Percentiles rank a stretch among this genome's conserved stretches.
Evolutionary conservation across 768 basidiomycete genomes (phyloP).

Genomic region (Hericium erinaceus): DNA sequence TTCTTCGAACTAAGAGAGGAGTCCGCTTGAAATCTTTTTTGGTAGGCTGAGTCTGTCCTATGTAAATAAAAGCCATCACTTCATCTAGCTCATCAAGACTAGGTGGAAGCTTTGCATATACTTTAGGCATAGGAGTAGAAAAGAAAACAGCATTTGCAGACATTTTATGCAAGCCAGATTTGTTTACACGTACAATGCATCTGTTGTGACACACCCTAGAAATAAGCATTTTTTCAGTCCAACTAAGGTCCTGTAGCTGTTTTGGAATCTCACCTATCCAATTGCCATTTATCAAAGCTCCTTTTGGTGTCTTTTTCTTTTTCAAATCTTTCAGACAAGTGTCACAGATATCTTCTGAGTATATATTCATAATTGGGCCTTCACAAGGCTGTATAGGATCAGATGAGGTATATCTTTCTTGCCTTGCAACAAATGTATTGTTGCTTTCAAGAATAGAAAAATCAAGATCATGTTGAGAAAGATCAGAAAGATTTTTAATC

Average conservation of each 20-base stretch:
- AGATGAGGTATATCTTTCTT: background rate
- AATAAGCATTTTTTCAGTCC: slow-evolving; percentile 23
- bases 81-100: slow-evolving; percentile 12
- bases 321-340: background rate
- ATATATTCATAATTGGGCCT: background rate
- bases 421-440: background rate
- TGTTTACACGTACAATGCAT: slow-evolving; percentile 23
- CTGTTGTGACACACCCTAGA: slow-evolving; percentile 21
- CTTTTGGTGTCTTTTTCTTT: slow-evolving; percentile 13
- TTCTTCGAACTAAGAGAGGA: slow-evolving; percentile 16
- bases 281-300: slow-evolving; percentile 25
- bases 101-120: slow-evolving; percentile 10
- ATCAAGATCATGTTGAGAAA: background rate
- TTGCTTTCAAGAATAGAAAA: background rate
- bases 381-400: background rate
- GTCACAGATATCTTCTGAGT: background rate
- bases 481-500: background rate
- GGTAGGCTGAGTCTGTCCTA: slow-evolving; percentile 19
- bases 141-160: slow-evolving; percentile 12
- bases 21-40: slow-evolving; percentile 19
- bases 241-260: slow-evolving; percentile 19
- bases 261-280: slow-evolving; percentile 28
- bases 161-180: slow-evolving; percentile 17
- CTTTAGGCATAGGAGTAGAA: slow-evolving; percentile 6
- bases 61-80: slow-evolving; percentile 22